Conservation (phyloP, 805 yeast species). For the Sugiyamaella americana region DNA sequence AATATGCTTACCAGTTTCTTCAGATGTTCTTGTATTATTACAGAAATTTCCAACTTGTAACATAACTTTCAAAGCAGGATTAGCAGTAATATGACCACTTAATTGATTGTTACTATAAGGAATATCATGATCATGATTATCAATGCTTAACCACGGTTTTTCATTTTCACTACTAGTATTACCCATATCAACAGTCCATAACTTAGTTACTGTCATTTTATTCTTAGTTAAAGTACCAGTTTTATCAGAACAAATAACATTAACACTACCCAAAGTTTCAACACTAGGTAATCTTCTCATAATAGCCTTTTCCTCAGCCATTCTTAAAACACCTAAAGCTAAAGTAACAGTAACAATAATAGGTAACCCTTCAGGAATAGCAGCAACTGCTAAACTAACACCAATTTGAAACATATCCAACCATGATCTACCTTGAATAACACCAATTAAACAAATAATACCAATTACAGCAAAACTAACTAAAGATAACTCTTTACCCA, state of each 20-base stretch:
- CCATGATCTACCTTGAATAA: conserved; percentile 90
- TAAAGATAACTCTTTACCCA: conserved; percentile 84
- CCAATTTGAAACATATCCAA: conserved; percentile 97
- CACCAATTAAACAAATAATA: conserved; percentile 82
- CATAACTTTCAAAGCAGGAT: conserved; percentile 17
- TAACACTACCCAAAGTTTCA: conserved; percentile 90
- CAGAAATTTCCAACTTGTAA: conserved; percentile 31
- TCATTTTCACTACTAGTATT: background rate
- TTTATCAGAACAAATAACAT: conserved; percentile 87
- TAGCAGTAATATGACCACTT: conserved; percentile 11
- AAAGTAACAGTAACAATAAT: conserved; percentile 96
- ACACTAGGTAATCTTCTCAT: conserved; percentile 92
- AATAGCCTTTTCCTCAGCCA: conserved; percentile 93
- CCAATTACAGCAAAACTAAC: conserved; percentile 86
- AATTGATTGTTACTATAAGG: conserved; percentile 1
- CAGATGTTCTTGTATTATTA: conserved; percentile 30
- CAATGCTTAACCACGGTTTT: conserved; percentile 17
- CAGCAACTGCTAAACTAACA: conserved; percentile 97
- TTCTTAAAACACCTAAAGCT: conserved; percentile 91
- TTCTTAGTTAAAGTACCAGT: conserved; percentile 88
- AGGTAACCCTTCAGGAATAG: conserved; percentile 98
- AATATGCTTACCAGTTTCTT: conserved; percentile 60
- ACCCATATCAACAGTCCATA: conserved; percentile 64
- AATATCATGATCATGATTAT: conserved; percentile 4
- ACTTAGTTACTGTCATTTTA: conserved; percentile 80